phyloP scores from a whole-genome alignment of 1,284 basidiomycete genomes.

The Trametes polyzona region DNA sequence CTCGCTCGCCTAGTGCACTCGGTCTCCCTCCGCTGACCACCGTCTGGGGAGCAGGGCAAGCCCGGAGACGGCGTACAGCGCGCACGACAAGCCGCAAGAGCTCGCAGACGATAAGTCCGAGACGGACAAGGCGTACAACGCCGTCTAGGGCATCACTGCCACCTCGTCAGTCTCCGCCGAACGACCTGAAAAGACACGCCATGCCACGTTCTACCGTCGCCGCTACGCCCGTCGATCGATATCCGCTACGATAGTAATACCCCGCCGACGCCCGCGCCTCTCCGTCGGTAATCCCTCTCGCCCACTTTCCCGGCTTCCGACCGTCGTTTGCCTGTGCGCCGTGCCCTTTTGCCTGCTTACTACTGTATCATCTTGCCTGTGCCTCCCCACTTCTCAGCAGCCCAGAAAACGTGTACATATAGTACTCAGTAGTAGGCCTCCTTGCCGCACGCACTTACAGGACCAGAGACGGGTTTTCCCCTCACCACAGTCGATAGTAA shows the following conservation, averaged over 20 bases:
- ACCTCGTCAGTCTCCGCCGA: not conserved
- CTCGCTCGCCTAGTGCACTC: not conserved
- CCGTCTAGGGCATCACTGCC: too few species aligned
- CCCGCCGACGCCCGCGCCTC: not conserved
- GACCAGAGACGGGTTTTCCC: not conserved
- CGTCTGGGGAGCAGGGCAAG: constrained; percentile 1
- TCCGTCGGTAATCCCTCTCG: constrained; percentile 3
- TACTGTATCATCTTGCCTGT: constrained; percentile 3
- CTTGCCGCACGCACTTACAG: not conserved
- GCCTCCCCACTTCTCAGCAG: not conserved
- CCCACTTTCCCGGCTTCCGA: not conserved
- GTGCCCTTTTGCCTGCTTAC: not conserved
- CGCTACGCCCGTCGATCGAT: not conserved
- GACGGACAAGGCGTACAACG: constrained; percentile 11
- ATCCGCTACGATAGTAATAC: constrained; percentile 10
- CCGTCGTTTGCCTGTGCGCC: not conserved
- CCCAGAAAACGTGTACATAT: constrained; percentile 4
- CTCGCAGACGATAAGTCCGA: constrained; percentile 15
- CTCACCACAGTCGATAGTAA: too few species aligned
- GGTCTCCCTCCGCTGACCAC: not conserved
- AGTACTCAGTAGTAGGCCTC: not conserved
- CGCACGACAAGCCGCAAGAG: constrained; percentile 19
- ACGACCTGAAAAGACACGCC: not conserved
- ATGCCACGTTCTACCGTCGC: not conserved
- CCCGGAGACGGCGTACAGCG: constrained; percentile 8